Conservation (phyloP, 208 protist species). For the Leishmania braziliensis region DNA sequence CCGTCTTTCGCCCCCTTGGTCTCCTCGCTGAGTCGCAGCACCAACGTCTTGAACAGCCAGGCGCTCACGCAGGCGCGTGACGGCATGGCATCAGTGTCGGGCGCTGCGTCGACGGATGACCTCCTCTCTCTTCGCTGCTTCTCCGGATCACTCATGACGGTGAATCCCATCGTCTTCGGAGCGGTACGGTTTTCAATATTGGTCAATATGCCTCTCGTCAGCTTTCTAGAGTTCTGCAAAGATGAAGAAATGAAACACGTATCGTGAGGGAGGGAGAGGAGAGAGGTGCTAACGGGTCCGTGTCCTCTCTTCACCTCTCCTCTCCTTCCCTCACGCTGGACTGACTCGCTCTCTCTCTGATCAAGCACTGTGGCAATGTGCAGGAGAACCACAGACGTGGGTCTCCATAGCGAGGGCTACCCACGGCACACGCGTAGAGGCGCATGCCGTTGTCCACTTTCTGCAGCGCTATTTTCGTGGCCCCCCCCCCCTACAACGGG, state of each 20-base stretch:
- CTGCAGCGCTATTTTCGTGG: not conserved
- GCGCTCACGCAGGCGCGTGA: conserved; percentile 29
- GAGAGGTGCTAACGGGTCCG: not conserved
- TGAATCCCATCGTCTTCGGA: conserved; percentile 11
- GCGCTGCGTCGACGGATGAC: conserved; percentile 19
- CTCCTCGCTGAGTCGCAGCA: conserved; percentile 24
- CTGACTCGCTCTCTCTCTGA: not conserved
- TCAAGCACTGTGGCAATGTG: not conserved
- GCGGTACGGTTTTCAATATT: conserved; percentile 15
- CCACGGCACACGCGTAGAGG: not conserved
- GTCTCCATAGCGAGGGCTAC: not conserved
- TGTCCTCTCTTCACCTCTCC: not conserved
- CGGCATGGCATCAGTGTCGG: conserved; percentile 28
- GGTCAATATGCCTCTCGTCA: conserved; percentile 30
- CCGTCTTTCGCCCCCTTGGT: conserved; percentile 58
- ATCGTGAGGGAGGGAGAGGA: too few relatives aligned
- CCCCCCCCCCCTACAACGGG: too few relatives aligned
- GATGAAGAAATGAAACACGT: not conserved
- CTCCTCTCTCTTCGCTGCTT: conserved; percentile 5
- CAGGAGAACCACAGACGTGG: not conserved
- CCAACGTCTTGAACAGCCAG: conserved; percentile 28
- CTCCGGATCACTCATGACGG: not conserved
- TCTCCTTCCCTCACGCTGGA: not conserved
- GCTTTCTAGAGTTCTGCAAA: conserved; percentile 13
- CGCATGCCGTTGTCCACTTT: not conserved